Base-by-base conservation (phyloP, 768 basidiomycete species). In the Termitomyces sp. region DNA sequence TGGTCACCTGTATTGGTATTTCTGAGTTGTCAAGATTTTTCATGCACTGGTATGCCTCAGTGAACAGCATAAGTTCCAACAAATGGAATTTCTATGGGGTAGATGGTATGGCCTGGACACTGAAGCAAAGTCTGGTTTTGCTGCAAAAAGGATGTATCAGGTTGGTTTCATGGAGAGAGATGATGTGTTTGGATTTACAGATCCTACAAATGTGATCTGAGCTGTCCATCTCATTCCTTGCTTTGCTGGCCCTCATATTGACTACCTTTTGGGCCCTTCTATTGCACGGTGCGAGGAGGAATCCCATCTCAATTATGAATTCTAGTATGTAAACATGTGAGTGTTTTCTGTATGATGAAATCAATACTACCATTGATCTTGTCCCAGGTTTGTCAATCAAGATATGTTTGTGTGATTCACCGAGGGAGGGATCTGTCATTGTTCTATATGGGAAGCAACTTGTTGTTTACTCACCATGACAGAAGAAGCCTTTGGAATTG, bases 171-270 rank as follows among this genome's bases (percentile, higher is more conserved):
- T 71, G 1, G 52, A 53, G 6, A 53, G 57, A 1, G 50, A 42
- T 1, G 59, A 56, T 18, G 64, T 66, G 0, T 74, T 73, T 49
- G 70, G 68, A 0, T 73, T 74, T 60, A 40, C 74, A 3, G 66
- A 74, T 55, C 72, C 71, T 1, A 29, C 53, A 1, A 6, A 27
- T 44, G 64, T 74, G 16, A 39, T 76, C 13, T 62, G 69, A 9
- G 69, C 62, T 13, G 63, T 62, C 23, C 73, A 75, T 54, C 42
- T 75, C 2, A 68, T 75, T 23, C 73, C 71, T 4, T 3, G 3
- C 10, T 22, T 40, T 40, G 11, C 20, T 12, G 20, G 22, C 1
- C 4, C 16, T 11, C 10, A 59, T 63, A 25, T 73, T 73, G 3
- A 31, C 1, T 18, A 56, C 1, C 56, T 68, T 3, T 61, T 66